Conservation (phyloP, 2,329 filamentous ascomycete genomes). For the Fonsecaea pedrosoi region DNA sequence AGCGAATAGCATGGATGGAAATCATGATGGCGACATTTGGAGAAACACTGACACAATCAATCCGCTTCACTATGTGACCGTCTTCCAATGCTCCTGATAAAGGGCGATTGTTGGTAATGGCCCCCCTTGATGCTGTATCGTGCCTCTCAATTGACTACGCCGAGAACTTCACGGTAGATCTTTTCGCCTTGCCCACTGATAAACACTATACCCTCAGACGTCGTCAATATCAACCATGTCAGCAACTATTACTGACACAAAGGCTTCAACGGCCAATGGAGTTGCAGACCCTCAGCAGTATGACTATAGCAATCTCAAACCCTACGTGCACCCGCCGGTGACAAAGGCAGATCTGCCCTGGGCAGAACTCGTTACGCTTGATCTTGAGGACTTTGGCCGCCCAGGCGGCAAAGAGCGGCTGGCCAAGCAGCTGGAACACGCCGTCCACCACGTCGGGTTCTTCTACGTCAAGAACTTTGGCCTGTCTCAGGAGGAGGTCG, state of each 20-base stretch:
- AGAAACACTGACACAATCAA: conserved; percentile 19
- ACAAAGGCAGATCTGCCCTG: conserved; percentile 46
- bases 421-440: conserved; percentile 60
- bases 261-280: conserved; percentile 14
- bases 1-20: conserved; percentile 15
- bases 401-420: conserved; percentile 61
- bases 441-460: conserved; percentile 60
- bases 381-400: conserved; percentile 60
- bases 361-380: conserved; percentile 65
- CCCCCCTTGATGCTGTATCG: background rate
- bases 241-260: conserved; percentile 14
- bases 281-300: conserved; percentile 28
- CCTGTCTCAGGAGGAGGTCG: conserved; percentile 62
- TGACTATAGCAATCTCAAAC: conserved; percentile 28
- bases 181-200: background rate
- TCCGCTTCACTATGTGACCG: background rate
- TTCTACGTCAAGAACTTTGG: conserved; percentile 69
- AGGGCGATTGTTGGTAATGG: conserved; percentile 3
- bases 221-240: conserved; percentile 6
- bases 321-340: conserved; percentile 31
- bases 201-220: background rate
- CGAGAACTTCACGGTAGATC: background rate
- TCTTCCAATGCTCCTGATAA: conserved; percentile 18
- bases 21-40: conserved; percentile 26
- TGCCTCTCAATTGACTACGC: background rate